Percentiles rank a stretch among this genome's conserved stretches.
Conservation (phyloP, 2,329 filamentous ascomycete genomes). For the Talaromyces sp. region DNA sequence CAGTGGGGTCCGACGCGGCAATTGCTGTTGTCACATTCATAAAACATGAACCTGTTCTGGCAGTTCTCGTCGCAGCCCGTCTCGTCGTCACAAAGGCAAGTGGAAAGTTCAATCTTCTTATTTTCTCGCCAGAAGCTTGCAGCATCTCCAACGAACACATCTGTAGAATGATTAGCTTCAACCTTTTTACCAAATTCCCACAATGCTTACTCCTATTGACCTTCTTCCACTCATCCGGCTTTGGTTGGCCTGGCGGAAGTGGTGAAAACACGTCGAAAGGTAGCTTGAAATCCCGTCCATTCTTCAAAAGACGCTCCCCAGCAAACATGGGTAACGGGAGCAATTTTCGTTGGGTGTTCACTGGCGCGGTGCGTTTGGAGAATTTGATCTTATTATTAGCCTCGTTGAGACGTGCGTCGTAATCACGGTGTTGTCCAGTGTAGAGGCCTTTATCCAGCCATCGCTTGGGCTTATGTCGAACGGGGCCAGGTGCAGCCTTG, state of each 20-base stretch:
- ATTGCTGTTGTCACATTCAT: constrained; percentile 89
- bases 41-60: constrained; percentile 94
- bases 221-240: constrained; percentile 88
- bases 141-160: constrained; percentile 86
- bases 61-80: constrained; percentile 84
- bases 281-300: constrained; percentile 77
- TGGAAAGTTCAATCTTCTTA: constrained; percentile 68
- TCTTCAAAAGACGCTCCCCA: constrained; percentile 65
- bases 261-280: constrained; percentile 89
- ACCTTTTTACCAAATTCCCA: constrained; percentile 7
- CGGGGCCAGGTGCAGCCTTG: constrained; percentile 17
- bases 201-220: constrained; percentile 73
- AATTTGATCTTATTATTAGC: constrained; percentile 40
- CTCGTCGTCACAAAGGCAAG: constrained; percentile 72
- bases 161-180: constrained; percentile 40
- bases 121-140: constrained; percentile 75
- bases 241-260: constrained; percentile 77
- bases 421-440: constrained; percentile 64
- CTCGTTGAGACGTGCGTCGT: constrained; percentile 45
- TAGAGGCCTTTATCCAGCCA: constrained; percentile 83
- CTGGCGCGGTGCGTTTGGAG: constrained; percentile 17
- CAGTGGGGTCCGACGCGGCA: constrained; percentile 78
- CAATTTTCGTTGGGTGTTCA: constrained; percentile 34
- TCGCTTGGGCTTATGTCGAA: constrained; percentile 55
- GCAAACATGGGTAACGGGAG: constrained; percentile 76